Percentiles rank a stretch among this genome's conserved stretches.
Conservation (phyloP, 148 eudicot species). For the Limonium bicolor region DNA sequence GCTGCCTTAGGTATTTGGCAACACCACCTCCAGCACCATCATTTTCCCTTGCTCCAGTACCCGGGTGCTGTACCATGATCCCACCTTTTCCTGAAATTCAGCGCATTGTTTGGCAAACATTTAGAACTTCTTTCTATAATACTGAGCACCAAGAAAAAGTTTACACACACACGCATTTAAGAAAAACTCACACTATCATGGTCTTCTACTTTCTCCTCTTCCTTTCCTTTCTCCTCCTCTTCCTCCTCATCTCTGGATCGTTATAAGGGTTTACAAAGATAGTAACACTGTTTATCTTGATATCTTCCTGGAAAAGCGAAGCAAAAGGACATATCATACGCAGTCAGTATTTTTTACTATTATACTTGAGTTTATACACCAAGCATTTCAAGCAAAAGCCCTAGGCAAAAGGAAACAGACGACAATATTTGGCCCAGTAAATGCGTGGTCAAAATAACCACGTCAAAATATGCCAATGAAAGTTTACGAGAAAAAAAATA, state of each 20-base stretch:
- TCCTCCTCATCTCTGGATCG: conserved; percentile 80
- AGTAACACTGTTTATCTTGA: conserved; percentile 60
- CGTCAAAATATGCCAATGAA: too few relatives aligned
- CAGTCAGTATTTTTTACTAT: too few relatives aligned
- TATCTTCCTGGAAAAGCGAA: conserved; percentile 69
- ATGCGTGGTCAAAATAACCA: too few relatives aligned
- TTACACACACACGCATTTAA: background rate
- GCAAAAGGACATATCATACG: too few relatives aligned
- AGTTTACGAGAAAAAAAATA: too few relatives aligned
- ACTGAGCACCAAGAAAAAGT: too few relatives aligned
- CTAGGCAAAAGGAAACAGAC: too few relatives aligned
- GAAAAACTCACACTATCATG: conserved; percentile 66
- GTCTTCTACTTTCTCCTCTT: conserved; percentile 33
- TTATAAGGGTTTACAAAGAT: conserved; percentile 78
- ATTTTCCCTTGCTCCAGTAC: conserved; percentile 30
- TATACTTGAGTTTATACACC: too few relatives aligned
- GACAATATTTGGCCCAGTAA: too few relatives aligned
- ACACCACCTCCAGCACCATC: conserved; percentile 45
- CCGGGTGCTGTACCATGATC: conserved; percentile 97
- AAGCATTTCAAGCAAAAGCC: too few relatives aligned
- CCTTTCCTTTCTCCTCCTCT: conserved; percentile 44
- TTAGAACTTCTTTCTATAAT: too few relatives aligned
- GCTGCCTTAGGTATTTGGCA: conserved; percentile 69
- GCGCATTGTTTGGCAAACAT: background rate
- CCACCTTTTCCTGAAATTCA: conserved; percentile 65